These are phyloP conservation scores for Nitzschia sp. DNA, from an alignment of 108 stramenopile species.

Conservation along the genomic window DNA sequence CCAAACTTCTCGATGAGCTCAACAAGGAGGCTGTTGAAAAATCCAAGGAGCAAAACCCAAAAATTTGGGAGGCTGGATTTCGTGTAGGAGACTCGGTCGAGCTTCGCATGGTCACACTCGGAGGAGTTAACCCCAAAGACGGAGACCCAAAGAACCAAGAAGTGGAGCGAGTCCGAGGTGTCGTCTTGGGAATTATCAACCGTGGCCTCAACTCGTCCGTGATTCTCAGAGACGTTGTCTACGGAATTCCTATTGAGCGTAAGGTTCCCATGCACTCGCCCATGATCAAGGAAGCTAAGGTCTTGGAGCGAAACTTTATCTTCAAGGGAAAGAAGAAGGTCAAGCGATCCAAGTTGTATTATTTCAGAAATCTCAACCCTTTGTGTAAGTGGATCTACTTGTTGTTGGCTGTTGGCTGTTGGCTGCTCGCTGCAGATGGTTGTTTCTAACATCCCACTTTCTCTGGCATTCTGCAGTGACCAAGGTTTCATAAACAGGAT, in stretches of 20 bases:
- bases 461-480: constrained; percentile 9
- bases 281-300: constrained; percentile 66
- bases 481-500: constrained; percentile 24
- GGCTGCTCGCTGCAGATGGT: neutral
- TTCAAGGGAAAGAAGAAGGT: constrained; percentile 88
- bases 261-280: constrained; percentile 77
- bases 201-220: constrained; percentile 65
- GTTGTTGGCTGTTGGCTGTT: neutral
- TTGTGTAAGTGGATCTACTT: constrained; percentile 24
- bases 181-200: constrained; percentile 69
- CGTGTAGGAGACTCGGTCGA: constrained; percentile 82
- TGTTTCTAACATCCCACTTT: neutral
- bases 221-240: constrained; percentile 74
- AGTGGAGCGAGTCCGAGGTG: constrained; percentile 69
- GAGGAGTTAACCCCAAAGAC: constrained; percentile 49
- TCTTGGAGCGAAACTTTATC: constrained; percentile 84
- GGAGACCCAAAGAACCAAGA: constrained; percentile 46
- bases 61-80: constrained; percentile 55
- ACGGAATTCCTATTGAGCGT: constrained; percentile 74
- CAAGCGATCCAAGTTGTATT: constrained; percentile 75
- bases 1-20: constrained; percentile 64
- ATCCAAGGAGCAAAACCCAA: constrained; percentile 50
- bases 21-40: constrained; percentile 53
- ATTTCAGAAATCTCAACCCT: constrained; percentile 43
- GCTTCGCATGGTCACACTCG: constrained; percentile 57